Conservation (phyloP, 1,284 basidiomycete genomes). For the Anthracocystis setariae region DNA sequence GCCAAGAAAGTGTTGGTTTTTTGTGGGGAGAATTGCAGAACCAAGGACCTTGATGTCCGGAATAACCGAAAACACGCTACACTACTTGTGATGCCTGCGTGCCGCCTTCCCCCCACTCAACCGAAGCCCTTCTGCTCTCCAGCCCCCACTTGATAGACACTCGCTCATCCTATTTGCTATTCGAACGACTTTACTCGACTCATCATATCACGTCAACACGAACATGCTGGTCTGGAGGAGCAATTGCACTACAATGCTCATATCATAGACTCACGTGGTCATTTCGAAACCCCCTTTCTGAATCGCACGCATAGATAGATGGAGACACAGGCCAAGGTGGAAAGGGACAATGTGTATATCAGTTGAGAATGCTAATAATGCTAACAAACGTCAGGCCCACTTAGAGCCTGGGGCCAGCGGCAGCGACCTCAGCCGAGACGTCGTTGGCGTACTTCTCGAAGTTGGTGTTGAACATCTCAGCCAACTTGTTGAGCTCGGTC, state of each 20-base stretch:
- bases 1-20: slow-evolving; percentile 9
- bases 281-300: too few relatives aligned
- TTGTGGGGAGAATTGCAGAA: slow-evolving; percentile 15
- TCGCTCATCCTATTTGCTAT: too few relatives aligned
- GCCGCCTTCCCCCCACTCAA: background rate
- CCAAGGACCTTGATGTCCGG: slow-evolving; percentile 16
- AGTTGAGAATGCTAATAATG: background rate
- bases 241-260: too few relatives aligned
- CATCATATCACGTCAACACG: too few relatives aligned
- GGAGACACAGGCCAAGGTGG: background rate
- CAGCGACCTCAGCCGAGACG: slow-evolving; percentile 59
- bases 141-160: background rate
- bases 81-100: too few relatives aligned
- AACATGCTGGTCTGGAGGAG: too few relatives aligned
- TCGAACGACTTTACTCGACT: too few relatives aligned
- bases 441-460: slow-evolving; percentile 65
- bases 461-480: slow-evolving; percentile 66
- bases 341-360: slow-evolving; percentile 13
- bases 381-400: background rate
- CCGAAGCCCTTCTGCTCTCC: background rate
- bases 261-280: too few relatives aligned
- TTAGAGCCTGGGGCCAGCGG: slow-evolving; percentile 57
- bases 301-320: background rate
- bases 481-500: slow-evolving; percentile 65
- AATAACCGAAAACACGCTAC: slow-evolving; percentile 16